Conservation (phyloP, 495 filamentous ascomycete genomes). For the Geopyxis carbonaria region DNA sequence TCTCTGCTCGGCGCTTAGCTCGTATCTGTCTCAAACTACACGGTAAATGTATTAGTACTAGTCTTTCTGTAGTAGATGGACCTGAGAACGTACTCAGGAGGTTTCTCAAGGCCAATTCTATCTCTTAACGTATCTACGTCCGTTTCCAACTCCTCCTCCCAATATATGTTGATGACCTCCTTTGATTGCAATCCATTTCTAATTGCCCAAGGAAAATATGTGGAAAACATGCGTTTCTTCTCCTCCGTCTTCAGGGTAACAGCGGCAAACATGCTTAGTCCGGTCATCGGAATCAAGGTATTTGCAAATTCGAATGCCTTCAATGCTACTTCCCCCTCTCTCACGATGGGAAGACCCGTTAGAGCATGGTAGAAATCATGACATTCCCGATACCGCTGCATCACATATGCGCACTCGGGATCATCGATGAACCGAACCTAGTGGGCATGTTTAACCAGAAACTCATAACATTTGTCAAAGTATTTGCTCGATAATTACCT, state of each 20-base stretch:
- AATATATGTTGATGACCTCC: slow-evolving; percentile 92
- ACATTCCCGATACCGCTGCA: slow-evolving; percentile 94
- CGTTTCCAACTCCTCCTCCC: slow-evolving; percentile 86
- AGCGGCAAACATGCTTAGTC: slow-evolving; percentile 54
- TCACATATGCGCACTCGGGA: slow-evolving; percentile 89
- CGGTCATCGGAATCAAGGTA: slow-evolving; percentile 88
- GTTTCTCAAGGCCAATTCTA: slow-evolving; percentile 67
- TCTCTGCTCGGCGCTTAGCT: slow-evolving; percentile 48
- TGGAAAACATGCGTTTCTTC: slow-evolving; percentile 48
- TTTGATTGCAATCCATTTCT: slow-evolving; percentile 56
- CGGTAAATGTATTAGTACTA: neutral
- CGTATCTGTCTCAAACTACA: slow-evolving; percentile 54
- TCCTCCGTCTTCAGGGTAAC: slow-evolving; percentile 60
- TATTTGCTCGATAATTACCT: neutral
- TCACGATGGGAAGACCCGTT: slow-evolving; percentile 75
- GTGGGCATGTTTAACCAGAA: no score
- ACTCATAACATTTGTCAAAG: no score
- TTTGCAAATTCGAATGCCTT: slow-evolving; percentile 97
- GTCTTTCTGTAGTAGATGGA: neutral
- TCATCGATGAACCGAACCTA: slow-evolving; percentile 91
- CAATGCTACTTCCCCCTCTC: slow-evolving; percentile 84
- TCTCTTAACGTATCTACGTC: slow-evolving; percentile 59
- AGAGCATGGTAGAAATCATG: slow-evolving; percentile 98
- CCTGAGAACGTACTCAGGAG: slow-evolving; percentile 43
- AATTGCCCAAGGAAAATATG: slow-evolving; percentile 83